A percentile compares a stretch with the other conserved stretches of the same genome.
phyloP scores from a whole-genome alignment of 805 yeast genomes.

The Suhomyces pyralidae region DNA sequence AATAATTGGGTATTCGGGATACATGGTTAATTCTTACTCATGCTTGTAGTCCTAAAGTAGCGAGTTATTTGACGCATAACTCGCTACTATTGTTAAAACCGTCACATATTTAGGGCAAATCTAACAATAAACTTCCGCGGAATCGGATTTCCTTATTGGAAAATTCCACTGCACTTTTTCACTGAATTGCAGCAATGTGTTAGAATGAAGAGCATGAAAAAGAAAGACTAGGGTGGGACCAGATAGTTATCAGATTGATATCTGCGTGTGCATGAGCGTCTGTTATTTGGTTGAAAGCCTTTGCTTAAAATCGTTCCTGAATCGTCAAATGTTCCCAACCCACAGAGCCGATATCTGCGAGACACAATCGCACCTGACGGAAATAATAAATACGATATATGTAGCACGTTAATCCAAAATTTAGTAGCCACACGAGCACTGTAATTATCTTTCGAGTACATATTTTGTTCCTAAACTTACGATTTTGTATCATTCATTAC shows the following conservation, averaged over 20 bases:
- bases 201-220: not conserved
- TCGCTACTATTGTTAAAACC: constrained; percentile 3
- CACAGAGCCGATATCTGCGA: not conserved
- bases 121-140: not conserved
- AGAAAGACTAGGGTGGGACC: not conserved
- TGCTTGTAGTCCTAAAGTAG: not conserved
- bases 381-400: not conserved
- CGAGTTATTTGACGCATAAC: not conserved
- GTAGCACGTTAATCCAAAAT: not conserved
- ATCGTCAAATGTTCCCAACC: not conserved
- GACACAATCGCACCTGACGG: not conserved
- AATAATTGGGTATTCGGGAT: not conserved
- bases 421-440: not conserved
- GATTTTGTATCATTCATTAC: not conserved
- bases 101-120: not conserved
- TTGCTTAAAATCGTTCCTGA: not conserved
- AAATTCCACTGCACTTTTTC: not conserved
- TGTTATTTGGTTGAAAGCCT: not conserved
- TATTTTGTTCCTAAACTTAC: no score
- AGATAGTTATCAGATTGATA: not conserved
- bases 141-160: not conserved
- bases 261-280: not conserved
- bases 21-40: not conserved
- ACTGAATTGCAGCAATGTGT: not conserved
- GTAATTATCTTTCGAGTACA: not conserved